Evolutionary conservation across 495 filamentous ascomycete genomes (phyloP), one percentile per base, ranked within the genome.

Genomic region (Penicillium nucicola): DNA sequence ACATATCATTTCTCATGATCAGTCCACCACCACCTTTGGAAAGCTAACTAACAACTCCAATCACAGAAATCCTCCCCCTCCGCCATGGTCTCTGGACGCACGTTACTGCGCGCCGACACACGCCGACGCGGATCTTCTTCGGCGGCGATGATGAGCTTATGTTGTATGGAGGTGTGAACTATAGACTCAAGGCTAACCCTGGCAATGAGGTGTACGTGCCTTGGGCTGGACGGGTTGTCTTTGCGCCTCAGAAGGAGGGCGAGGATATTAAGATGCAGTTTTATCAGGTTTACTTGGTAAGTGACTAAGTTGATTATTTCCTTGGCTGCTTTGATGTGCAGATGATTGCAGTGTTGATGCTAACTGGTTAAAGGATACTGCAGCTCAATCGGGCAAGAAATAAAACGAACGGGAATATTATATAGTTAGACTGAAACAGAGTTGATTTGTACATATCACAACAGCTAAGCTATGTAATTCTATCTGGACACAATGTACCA

Each of bases 241-340:
- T 86, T 66, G 72, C 56, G 37, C 53, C 54, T 30, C 31, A 58
- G 9, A 61, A 76, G 56, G 70, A 67, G 25, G 71, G 63, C 3
- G 74, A 69, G 18, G 66, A 43, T 31, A 66, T 78, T 54, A 81
- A 75, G 68, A 80, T 85, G 79, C 68, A 63, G 50, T 81, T 80
- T 56, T 86, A 86, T 72, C 81, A 84, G 66, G 83, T 86, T 50
- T 86, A 84, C 66, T 62, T 86, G 66, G 82, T 83, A 44, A 55
- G 77, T 72, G 15, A 44, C n/a, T 15, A 14, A 2, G 1, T 6
- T n/a, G n/a, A n/a, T n/a, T n/a, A n/a, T n/a, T n/a, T n/a, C n/a
- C n/a, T n/a, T n/a, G n/a, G n/a, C n/a, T n/a, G n/a, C n/a, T n/a
- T n/a, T n/a, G n/a, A n/a, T n/a, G n/a, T n/a, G n/a, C n/a, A n/a